Evolutionary conservation across 78 protist genomes (phyloP).

Genomic region (Salpingoeca rosetta): DNA sequence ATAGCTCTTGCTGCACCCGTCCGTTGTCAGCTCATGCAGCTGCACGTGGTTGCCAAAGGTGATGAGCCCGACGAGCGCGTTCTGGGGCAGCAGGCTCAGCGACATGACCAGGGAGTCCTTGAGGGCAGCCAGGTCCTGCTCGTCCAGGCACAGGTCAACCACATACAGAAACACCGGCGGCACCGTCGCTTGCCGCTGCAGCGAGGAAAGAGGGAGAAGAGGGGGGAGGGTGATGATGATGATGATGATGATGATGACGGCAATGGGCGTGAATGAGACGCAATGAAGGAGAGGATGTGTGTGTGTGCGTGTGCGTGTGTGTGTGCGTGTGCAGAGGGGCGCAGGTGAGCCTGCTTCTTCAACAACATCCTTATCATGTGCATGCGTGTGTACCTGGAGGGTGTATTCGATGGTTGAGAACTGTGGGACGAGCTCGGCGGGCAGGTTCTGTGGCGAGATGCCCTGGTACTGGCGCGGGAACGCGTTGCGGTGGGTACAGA

Average conservation of each 20-base stretch:
- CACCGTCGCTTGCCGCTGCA: conserved; percentile 2
- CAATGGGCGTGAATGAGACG: too few species aligned
- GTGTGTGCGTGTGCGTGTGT: too few species aligned
- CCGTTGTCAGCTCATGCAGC: conserved; percentile 72
- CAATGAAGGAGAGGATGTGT: too few species aligned
- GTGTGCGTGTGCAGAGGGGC: too few species aligned
- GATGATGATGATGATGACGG: too few species aligned
- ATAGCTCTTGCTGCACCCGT: conserved; percentile 57
- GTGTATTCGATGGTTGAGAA: conserved; percentile 71
- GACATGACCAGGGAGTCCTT: conserved; percentile 73
- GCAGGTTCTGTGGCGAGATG: conserved; percentile 60
- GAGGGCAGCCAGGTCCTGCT: conserved; percentile 70
- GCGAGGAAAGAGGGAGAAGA: too few species aligned
- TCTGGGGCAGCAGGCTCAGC: conserved; percentile 70
- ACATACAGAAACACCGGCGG: conserved; percentile 81
- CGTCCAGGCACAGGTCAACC: conserved; percentile 78
- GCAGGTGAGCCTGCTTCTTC: too few species aligned
- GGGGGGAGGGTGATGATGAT: too few species aligned
- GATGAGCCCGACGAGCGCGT: conserved; percentile 83
- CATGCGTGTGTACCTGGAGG: conserved; percentile 8
- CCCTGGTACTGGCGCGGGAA: conserved; percentile 82
- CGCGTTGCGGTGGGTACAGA: conserved; percentile 70
- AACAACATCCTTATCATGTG: background rate
- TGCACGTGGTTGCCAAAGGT: conserved; percentile 85
- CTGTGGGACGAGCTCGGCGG: conserved; percentile 83